Percentiles rank a stretch among this genome's conserved stretches.
These are phyloP conservation scores for Syzygium jambos DNA, from an alignment of 345 rosid species.

Conservation along the genomic window DNA sequence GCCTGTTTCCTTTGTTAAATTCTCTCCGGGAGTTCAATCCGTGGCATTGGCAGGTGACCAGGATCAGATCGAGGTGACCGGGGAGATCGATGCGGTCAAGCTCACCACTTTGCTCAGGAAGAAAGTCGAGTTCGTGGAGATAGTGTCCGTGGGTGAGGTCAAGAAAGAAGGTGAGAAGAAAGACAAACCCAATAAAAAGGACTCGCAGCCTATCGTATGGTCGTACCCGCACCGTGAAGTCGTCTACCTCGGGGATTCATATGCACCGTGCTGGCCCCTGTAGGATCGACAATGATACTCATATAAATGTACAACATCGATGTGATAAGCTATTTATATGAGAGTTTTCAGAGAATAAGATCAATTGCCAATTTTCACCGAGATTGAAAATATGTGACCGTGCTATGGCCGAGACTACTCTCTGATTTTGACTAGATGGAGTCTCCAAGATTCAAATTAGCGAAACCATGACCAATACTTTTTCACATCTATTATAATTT, in stretches of 20 bases:
- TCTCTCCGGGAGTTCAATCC: background rate
- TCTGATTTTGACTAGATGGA: background rate
- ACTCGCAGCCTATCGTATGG: background rate
- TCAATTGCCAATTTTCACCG: too few species aligned
- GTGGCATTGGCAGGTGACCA: background rate
- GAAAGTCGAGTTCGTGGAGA: background rate
- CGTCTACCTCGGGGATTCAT: background rate
- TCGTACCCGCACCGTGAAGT: background rate
- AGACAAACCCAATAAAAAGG: background rate
- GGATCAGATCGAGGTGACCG: background rate
- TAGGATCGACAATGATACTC: background rate
- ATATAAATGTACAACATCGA: background rate
- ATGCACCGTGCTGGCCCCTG: background rate
- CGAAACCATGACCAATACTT: too few species aligned
- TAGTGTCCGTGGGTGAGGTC: background rate
- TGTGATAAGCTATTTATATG: background rate
- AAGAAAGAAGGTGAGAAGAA: background rate
- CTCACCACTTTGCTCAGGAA: background rate
- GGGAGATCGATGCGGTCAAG: background rate
- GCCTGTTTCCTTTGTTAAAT: background rate
- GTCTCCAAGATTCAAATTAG: too few species aligned
- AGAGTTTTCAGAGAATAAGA: background rate
- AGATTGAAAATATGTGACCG: too few species aligned
- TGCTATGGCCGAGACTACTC: too few species aligned
- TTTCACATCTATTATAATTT: too few species aligned